Evolutionary conservation across 805 yeast genomes (phyloP), one percentile per base, ranked within the genome.

Genomic region (Candida sonorensis): DNA sequence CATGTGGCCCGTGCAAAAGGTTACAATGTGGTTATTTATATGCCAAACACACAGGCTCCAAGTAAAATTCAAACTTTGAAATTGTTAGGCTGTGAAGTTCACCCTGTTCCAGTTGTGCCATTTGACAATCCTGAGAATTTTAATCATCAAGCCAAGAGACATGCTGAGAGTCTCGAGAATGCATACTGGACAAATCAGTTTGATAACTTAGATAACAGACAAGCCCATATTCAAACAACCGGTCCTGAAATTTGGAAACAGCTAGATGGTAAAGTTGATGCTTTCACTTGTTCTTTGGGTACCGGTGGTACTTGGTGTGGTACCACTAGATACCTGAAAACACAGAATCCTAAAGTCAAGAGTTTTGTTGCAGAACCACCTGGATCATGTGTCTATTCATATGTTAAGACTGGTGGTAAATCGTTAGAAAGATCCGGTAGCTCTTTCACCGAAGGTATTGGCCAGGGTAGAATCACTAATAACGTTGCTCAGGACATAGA

Each of bases 271-370:
- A 62, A 76, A 45, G 76, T 86, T 18, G 84, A 81, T 48, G 95
- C 82, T 0, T 86, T 85, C 66, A 83, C 94, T 7, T 85, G 95
- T 52, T 76, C 94, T 10, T 81, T 94, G 8, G 96, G 96, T 25
- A 85, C 95, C 1, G 96, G 95, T 25, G 96, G 96, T 19, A 83
- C 95, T 3, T 76, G 83, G 57, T 85, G 95, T 2, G 97, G 97
- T 30, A 69, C 75, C 24, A 76, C 95, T 4, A 69, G 88, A 35
- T 87, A 74, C 55, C 67, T 88, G 45, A 83, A 87, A 59, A 72
- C 76, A 27, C 73, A 84, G 21, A 64, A 70, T 42, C 82, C 84
- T 13, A 53, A 61, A 12, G 75, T 77, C 29, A 72, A 77, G 55
- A 64, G 80, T 26, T 76, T 69, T 32, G 72, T 85, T 37, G 95